These are phyloP conservation scores for Fusarium sp. DNA, from an alignment of 2,329 filamentous ascomycete genomes.

Conservation along the genomic window DNA sequence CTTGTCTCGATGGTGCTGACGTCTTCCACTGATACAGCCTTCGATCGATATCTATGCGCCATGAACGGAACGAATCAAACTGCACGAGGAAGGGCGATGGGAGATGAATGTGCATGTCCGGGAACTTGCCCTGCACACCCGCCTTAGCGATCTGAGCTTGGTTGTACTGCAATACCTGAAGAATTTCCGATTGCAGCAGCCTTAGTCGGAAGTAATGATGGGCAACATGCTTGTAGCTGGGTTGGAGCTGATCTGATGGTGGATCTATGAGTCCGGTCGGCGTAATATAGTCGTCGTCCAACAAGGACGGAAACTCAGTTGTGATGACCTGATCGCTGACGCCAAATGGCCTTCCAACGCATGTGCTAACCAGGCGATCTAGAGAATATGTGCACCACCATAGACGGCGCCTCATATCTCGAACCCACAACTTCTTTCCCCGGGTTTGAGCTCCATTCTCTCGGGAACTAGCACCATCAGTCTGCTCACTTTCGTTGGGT, in stretches of 20 bases:
- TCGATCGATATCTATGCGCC: conserved; percentile 87
- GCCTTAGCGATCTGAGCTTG: conserved; percentile 83
- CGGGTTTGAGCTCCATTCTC: conserved; percentile 58
- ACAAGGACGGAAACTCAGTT: conserved; percentile 88
- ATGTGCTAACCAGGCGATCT: conserved; percentile 93
- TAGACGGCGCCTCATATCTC: conserved; percentile 84
- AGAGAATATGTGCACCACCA: conserved; percentile 99
- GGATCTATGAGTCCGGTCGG: conserved; percentile 76
- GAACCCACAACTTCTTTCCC: conserved; percentile 80
- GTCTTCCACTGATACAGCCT: conserved; percentile 88
- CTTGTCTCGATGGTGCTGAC: conserved; percentile 77
- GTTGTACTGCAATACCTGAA: conserved; percentile 92
- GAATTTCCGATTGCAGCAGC: conserved; percentile 90
- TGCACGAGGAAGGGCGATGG: conserved; percentile 85
- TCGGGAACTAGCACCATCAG: conserved; percentile 47
- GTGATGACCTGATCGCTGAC: conserved; percentile 97
- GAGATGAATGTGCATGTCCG: conserved; percentile 80
- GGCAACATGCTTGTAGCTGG: conserved; percentile 90
- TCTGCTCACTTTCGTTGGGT: conserved; percentile 48
- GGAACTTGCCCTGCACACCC: conserved; percentile 72
- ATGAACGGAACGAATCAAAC: conserved; percentile 87
- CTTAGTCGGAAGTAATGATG: conserved; percentile 93
- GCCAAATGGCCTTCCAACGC: conserved; percentile 91
- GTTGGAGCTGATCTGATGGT: conserved; percentile 64
- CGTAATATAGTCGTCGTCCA: conserved; percentile 91